These are phyloP conservation scores for Crithidia expoeki DNA, from an alignment of 208 protist species.

Conservation along the genomic window DNA sequence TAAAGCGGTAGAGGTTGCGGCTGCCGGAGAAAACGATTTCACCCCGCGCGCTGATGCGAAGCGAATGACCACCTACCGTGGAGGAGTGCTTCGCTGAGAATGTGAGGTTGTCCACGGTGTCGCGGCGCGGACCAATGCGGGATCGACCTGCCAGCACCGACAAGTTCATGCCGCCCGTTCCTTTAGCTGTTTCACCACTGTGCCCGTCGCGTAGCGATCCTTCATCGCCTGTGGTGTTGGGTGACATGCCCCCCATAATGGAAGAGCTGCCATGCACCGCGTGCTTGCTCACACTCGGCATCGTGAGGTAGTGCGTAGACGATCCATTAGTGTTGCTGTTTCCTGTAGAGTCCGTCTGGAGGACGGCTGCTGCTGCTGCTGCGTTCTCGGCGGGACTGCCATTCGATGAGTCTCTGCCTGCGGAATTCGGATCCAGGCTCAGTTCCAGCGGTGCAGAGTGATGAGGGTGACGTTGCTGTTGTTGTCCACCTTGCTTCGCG, in stretches of 20 bases:
- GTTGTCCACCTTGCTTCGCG: neutral
- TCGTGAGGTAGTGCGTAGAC: neutral
- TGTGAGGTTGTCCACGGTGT: constrained; percentile 5
- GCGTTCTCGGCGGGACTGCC: neutral
- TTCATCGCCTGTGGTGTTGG: constrained; percentile 9
- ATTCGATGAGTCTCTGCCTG: neutral
- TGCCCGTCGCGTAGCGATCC: neutral
- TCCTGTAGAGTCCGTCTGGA: neutral
- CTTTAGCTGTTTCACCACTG: neutral
- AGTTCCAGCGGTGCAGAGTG: constrained; percentile 16
- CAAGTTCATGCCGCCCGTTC: neutral
- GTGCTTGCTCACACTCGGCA: constrained; percentile 11
- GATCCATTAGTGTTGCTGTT: neutral
- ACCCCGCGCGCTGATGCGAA: constrained; percentile 53
- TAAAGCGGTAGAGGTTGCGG: constrained; percentile 83
- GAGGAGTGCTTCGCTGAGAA: constrained; percentile 25
- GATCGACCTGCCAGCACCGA: constrained; percentile 5
- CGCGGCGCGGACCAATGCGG: constrained; percentile 14
- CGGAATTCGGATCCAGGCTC: constrained; percentile 13
- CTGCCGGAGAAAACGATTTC: constrained; percentile 87
- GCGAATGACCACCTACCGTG: constrained; percentile 19
- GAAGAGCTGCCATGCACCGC: neutral
- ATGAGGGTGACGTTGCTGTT: constrained; percentile 4
- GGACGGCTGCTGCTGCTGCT: neutral
- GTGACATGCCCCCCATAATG: neutral